These are phyloP conservation scores for Kwoniella sp. DNA, from an alignment of 768 basidiomycete species.

Conservation along the genomic window DNA sequence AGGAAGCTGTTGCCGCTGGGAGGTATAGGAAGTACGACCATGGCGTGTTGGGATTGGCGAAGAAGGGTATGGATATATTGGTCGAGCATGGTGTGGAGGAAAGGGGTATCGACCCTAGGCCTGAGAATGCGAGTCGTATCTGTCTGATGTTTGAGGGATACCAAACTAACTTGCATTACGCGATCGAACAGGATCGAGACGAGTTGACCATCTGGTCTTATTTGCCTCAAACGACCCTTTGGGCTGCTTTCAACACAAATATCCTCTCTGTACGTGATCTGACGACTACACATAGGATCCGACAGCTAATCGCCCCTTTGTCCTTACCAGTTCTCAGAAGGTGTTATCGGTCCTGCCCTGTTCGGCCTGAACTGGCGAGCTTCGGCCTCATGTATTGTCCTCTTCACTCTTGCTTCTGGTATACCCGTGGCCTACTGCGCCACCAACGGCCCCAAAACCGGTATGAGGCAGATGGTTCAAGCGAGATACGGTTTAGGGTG, in stretches of 20 bases:
- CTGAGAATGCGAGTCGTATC: slow-evolving; percentile 41
- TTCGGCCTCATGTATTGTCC: slow-evolving; percentile 36
- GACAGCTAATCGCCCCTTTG: background rate
- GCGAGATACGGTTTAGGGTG: slow-evolving; percentile 67
- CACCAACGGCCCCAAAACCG: slow-evolving; percentile 66
- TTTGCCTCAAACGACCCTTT: slow-evolving; percentile 50
- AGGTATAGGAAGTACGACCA: slow-evolving; percentile 9
- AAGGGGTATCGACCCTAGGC: slow-evolving; percentile 48
- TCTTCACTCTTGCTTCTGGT: slow-evolving; percentile 33
- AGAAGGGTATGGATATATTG: slow-evolving; percentile 35
- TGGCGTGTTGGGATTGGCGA: slow-evolving; percentile 25
- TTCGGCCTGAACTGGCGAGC: slow-evolving; percentile 36
- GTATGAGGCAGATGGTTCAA: slow-evolving; percentile 79
- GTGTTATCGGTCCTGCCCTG: slow-evolving; percentile 38
- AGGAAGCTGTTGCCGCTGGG: slow-evolving; percentile 15
- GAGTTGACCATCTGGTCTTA: slow-evolving; percentile 43
- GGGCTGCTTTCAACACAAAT: slow-evolving; percentile 52
- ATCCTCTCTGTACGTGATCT: slow-evolving; percentile 42
- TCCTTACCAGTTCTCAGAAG: slow-evolving; percentile 39
- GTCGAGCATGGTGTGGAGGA: slow-evolving; percentile 50
- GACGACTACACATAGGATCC: background rate
- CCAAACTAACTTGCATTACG: background rate
- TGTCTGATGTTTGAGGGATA: background rate
- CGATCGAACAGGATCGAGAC: slow-evolving; percentile 42
- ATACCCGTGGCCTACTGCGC: slow-evolving; percentile 29